Conservation (phyloP, 1,139 yeast genomes). For the Taphrina deformans region DNA sequence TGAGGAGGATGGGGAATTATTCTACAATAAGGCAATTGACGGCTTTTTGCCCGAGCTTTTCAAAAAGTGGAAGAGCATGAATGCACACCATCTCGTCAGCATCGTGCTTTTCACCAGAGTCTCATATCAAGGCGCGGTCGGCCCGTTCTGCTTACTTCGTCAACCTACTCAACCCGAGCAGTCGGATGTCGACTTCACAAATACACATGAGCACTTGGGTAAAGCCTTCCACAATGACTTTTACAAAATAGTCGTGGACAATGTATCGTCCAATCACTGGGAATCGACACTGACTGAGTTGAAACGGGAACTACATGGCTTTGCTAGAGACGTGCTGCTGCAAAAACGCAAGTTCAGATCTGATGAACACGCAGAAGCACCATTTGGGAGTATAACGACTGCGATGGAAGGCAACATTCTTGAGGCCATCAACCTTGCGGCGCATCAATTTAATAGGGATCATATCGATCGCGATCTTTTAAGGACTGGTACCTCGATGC, state of each 20-base stretch:
- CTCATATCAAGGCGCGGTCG: slow-evolving; percentile 47
- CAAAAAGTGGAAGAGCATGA: slow-evolving; percentile 79
- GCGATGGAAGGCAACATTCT: slow-evolving; percentile 85
- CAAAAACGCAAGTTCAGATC: slow-evolving; percentile 39
- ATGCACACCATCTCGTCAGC: slow-evolving; percentile 87
- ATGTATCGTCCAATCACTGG: slow-evolving; percentile 66
- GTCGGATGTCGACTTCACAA: neutral
- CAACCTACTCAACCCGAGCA: neutral
- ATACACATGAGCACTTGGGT: neutral
- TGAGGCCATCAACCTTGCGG: slow-evolving; percentile 82
- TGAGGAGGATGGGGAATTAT: slow-evolving; percentile 91
- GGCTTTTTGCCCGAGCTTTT: slow-evolving; percentile 87
- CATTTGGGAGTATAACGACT: slow-evolving; percentile 58
- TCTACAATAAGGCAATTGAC: slow-evolving; percentile 88
- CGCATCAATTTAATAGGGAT: slow-evolving; percentile 74
- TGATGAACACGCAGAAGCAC: slow-evolving; percentile 41
- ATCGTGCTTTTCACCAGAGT: slow-evolving; percentile 85
- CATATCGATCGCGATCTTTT: slow-evolving; percentile 82
- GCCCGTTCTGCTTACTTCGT: slow-evolving; percentile 25
- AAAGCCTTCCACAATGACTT: slow-evolving; percentile 54
- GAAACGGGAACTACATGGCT: slow-evolving; percentile 79
- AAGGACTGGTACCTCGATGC: slow-evolving; percentile 82
- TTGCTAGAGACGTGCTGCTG: slow-evolving; percentile 68
- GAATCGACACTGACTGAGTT: slow-evolving; percentile 85
- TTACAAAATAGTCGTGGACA: slow-evolving; percentile 91